Base-by-base conservation (phyloP, 1,284 basidiomycete species). In the Trametes versicolor region DNA sequence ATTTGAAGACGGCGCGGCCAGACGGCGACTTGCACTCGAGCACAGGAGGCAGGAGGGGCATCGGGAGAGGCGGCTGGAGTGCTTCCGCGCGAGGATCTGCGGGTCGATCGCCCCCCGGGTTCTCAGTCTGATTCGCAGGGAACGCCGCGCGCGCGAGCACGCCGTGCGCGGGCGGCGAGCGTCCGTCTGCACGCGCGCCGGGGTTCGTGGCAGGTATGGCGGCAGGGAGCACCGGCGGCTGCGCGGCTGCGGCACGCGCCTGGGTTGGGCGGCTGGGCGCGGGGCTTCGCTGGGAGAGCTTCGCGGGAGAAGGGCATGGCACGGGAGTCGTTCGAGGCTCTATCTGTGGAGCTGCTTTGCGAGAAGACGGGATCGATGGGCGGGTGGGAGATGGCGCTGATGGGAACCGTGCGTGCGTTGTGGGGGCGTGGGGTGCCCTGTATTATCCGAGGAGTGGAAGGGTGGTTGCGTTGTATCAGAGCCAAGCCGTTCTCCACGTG, bases 261-360 rank as follows among this genome's bases (percentile, higher is more conserved):
- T 25, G 37, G 13, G 21, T 15, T 36, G 52, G 21, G 12, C 7
- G 37, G 23, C 21, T 36, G 36, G 34, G 15, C 25, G 37, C 37
- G 39, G 25, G 37, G 39, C 15, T 17, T 19, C 37, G 8, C 6
- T 29, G 25, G 39, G 32, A 0, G 39, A 54, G 53, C 37, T 43
- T 55, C 53, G 53, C 53, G 53, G 53, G 53, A 55, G 53, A 55
- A 55, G 50, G 50, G 50, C 19, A 15, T 9, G 48, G 48, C 29
- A 13, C 17, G 48, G 12, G 4, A 5, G 48, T 2, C 0, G 48
- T 2, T 29, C 48, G 48, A 49, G 48, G 48, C 43, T 21, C 43
- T 21, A 45, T 45, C 43, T 17, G 8, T 45, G 19, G 8, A 45
- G 15, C 8, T 6, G 15, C n/a, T 17, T n/a, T 17, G 29, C 4